Conservation (phyloP, 1,139 yeast genomes). For the Magnusiomyces fungicola region DNA sequence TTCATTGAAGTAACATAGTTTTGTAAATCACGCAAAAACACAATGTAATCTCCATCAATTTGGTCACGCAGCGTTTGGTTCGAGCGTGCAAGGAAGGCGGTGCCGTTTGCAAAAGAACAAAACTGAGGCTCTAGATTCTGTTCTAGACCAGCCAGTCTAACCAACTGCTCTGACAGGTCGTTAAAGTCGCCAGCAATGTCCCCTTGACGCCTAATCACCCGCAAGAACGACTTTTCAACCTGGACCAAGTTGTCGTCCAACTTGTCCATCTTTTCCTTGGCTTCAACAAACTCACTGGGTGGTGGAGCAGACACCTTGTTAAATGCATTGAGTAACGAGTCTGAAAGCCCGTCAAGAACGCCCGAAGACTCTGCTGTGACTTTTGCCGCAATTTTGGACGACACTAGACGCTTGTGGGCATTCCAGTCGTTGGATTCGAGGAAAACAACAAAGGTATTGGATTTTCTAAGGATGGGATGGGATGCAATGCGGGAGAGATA, state of each 20-base stretch:
- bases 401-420: constrained; percentile 48
- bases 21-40: constrained; percentile 78
- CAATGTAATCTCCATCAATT: constrained; percentile 74
- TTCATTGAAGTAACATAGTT: constrained; percentile 76
- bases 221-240: constrained; percentile 69
- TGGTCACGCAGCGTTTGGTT: constrained; percentile 47
- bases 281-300: constrained; percentile 70
- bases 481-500: constrained; percentile 64
- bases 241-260: constrained; percentile 74
- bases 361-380: constrained; percentile 22
- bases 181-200: constrained; percentile 68
- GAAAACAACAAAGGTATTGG: constrained; percentile 68
- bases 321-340: constrained; percentile 85
- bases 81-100: constrained; percentile 43
- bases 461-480: constrained; percentile 65
- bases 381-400: constrained; percentile 33
- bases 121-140: constrained; percentile 44
- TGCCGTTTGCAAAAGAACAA: constrained; percentile 45
- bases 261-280: constrained; percentile 73
- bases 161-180: constrained; percentile 62
- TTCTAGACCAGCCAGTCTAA: constrained; percentile 56
- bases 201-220: constrained; percentile 64
- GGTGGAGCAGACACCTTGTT: constrained; percentile 69
- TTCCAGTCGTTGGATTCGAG: constrained; percentile 80
- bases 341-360: constrained; percentile 63